A percentile compares a stretch with the other conserved stretches of the same genome.
Conservation (phyloP, 2,329 filamentous ascomycete species). For the Exophiala bonariae region DNA sequence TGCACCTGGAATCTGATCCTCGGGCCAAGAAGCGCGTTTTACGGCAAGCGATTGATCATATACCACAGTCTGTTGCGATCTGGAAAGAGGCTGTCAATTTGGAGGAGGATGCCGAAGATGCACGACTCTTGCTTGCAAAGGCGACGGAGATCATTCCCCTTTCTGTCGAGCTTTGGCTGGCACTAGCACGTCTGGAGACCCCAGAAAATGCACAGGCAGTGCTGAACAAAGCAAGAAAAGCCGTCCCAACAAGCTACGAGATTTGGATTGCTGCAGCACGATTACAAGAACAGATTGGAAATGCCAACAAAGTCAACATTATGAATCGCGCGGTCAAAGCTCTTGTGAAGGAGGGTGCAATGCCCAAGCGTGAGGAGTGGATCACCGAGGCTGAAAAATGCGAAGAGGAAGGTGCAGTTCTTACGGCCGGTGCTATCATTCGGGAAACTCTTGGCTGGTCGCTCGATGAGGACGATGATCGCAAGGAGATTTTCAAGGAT, state of each 20-base stretch:
- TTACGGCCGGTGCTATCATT: constrained; percentile 88
- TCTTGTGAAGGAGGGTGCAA: constrained; percentile 85
- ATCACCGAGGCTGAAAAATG: constrained; percentile 92
- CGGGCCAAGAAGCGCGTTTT: constrained; percentile 91
- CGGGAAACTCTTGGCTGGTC: constrained; percentile 90
- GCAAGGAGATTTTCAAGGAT: constrained; percentile 93
- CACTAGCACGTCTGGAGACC: constrained; percentile 82
- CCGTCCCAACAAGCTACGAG: constrained; percentile 87
- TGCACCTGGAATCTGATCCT: constrained; percentile 81
- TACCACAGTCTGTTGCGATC: constrained; percentile 91
- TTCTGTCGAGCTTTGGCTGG: constrained; percentile 93
- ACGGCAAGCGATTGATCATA: constrained; percentile 84
- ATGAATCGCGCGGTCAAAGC: constrained; percentile 93
- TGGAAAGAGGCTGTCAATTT: constrained; percentile 98
- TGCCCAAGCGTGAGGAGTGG: constrained; percentile 98
- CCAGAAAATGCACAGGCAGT: constrained; percentile 93
- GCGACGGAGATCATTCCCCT: constrained; percentile 93
- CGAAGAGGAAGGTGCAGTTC: constrained; percentile 82
- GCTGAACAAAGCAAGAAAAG: constrained; percentile 91
- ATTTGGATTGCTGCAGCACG: constrained; percentile 95
- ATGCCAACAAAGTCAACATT: constrained; percentile 77
- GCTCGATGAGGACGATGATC: constrained; percentile 92
- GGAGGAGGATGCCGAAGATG: constrained; percentile 86
- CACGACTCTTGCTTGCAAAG: constrained; percentile 84
- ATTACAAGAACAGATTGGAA: constrained; percentile 85